phyloP scores from a whole-genome alignment of 2,329 filamentous ascomycete species.

The Xenoacremonium recifei region DNA sequence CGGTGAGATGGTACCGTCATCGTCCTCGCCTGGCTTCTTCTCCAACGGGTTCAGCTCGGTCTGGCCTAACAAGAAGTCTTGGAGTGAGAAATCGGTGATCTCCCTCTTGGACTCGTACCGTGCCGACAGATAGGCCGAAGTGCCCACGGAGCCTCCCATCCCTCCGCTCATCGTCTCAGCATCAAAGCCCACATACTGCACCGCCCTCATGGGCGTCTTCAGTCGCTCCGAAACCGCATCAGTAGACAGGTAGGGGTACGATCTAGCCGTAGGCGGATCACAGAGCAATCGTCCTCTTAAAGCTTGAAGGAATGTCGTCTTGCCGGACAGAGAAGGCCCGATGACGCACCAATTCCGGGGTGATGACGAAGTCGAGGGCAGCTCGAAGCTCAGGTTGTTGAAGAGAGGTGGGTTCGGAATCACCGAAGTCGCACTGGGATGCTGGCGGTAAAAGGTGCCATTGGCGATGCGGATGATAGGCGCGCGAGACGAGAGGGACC shows the following conservation, averaged over 20 bases:
- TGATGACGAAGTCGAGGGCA: slow-evolving; percentile 55
- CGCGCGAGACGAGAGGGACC: slow-evolving; percentile 37
- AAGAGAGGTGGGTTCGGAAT: slow-evolving; percentile 72
- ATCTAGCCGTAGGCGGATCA: slow-evolving; percentile 71
- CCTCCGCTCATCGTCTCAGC: slow-evolving; percentile 59
- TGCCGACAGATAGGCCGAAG: slow-evolving; percentile 82
- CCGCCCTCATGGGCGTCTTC: slow-evolving; percentile 62
- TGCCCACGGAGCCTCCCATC: slow-evolving; percentile 52
- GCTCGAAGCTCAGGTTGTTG: slow-evolving; percentile 63
- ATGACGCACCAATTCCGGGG: slow-evolving; percentile 79
- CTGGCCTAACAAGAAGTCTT: slow-evolving; percentile 78
- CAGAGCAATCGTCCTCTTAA: slow-evolving; percentile 74
- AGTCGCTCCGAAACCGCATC: slow-evolving; percentile 56
- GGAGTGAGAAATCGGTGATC: slow-evolving; percentile 81
- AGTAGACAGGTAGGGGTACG: slow-evolving; percentile 74
- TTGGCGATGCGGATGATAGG: slow-evolving; percentile 72
- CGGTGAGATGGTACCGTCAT: slow-evolving; percentile 47
- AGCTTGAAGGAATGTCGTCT: slow-evolving; percentile 79
- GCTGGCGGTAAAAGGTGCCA: slow-evolving; percentile 79
- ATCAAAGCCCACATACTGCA: slow-evolving; percentile 90
- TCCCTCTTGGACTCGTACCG: slow-evolving; percentile 88
- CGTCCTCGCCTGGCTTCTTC: slow-evolving; percentile 33
- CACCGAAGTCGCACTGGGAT: slow-evolving; percentile 54
- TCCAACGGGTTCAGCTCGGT: slow-evolving; percentile 75
- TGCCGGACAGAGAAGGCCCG: slow-evolving; percentile 73